These are phyloP conservation scores for Solanum ossicruentum DNA, from an alignment of 257 asterid species.

Conservation along the genomic window DNA sequence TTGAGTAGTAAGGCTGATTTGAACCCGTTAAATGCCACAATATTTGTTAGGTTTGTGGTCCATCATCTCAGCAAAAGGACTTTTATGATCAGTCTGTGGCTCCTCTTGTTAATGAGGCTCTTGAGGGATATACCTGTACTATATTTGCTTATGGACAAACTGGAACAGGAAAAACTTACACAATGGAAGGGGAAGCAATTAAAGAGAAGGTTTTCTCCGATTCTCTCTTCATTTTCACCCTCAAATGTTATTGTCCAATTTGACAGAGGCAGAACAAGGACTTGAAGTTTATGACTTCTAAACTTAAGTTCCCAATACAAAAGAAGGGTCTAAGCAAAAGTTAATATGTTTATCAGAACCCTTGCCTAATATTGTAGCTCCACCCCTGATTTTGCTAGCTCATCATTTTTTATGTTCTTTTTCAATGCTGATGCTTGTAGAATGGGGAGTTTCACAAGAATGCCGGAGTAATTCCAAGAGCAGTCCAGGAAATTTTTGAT, in stretches of 20 bases:
- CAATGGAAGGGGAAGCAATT: constrained; percentile 56
- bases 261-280: not conserved
- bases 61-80: constrained; percentile 28
- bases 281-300: not conserved
- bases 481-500: constrained; percentile 36
- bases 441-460: constrained; percentile 22
- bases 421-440: constrained; percentile 6
- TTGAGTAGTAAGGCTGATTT: not conserved
- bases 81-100: constrained; percentile 36
- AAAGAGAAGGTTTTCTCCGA: constrained; percentile 27
- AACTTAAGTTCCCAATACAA: not conserved
- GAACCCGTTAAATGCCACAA: not conserved
- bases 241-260: not conserved
- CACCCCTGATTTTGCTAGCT: not conserved
- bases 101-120: constrained; percentile 33
- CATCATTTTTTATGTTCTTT: not conserved
- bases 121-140: constrained; percentile 52
- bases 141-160: constrained; percentile 59
- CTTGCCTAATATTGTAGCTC: not conserved
- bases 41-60: constrained; percentile 41
- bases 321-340: not conserved
- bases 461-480: constrained; percentile 49
- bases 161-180: constrained; percentile 48
- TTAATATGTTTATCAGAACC: not conserved
- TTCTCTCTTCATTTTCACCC: not conserved